Evolutionary conservation across 1,284 basidiomycete genomes (phyloP), one percentile per base, ranked within the genome.

Genomic region (Cryptococcus amylolentus): DNA sequence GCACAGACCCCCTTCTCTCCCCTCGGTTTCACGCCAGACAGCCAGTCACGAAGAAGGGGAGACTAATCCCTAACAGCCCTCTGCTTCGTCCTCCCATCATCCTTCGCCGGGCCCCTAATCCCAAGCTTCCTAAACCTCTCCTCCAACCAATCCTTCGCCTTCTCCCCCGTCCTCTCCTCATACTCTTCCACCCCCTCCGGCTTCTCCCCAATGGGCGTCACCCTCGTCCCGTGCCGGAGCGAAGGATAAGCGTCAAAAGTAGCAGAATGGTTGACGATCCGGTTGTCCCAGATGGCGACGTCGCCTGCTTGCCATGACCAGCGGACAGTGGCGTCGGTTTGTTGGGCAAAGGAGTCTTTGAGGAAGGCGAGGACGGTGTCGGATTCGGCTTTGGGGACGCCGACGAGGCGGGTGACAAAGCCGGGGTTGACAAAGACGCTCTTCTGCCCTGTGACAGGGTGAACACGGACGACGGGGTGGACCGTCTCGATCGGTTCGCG

Each of bases 201-300:
- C 56, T 81, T 82, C 73, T 91, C 88, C 26, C 84, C 89, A 62
- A 87, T 87, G 49, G 88, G 88, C 2, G 89, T 91, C n/a, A 86
- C 85, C 50, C 89, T 84, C 46, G 90, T 78, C 8, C 87, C 88
- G 69, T 91, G 88, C 50, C 89, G 83, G 46, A 81, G 83, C 4
- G 69, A 68, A 2, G 72, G 72, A 47, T 69, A 72, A 37, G 71
- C 69, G 51, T 75, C 72, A 54, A 75, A 72, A 5, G 84, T 88
- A 10, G 88, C 88, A 9, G 85, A 84, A 68, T 91, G 88, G 26
- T 82, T 87, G 45, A 85, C 84, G 58, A 88, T 72, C 23, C 75
- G 56, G 60, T 78, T 78, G 55, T 78, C 73, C 76, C 76, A 77
- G 45, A 73, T 68, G 7, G 70, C 75, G 6, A 75, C 71, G 54